Evolutionary conservation across 2,329 filamentous ascomycete species (phyloP), one percentile per base, ranked within the genome.

Genomic region (Neofusicoccum kwambonambiense): DNA sequence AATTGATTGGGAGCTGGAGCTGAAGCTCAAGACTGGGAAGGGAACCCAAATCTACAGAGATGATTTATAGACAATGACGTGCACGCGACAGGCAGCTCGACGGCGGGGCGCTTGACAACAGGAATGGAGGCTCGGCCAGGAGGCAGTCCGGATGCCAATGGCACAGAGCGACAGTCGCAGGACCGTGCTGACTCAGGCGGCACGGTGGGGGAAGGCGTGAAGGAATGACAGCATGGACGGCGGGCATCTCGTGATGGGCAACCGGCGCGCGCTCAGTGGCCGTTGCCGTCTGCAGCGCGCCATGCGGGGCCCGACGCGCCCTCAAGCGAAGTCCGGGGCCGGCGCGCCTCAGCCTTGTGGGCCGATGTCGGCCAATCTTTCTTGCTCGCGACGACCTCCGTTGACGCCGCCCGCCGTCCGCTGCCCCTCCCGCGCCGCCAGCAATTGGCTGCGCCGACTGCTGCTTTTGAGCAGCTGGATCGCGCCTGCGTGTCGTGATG

Each of bases 331-430:
- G 54, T 57, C 54, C 54, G 54, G 39, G 54, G 39, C 41, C 56
- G 56, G 56, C 12, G 9, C 56, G 35, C 56, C 41, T 60, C 56
- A 60, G 56, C 56, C 41, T 37, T 47, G 31, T 47, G 27, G 56
- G 13, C 56, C 56, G 42, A 60, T 47, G 27, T 47, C 42, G 42
- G 56, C 47, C n/a, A 60, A 47, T 47, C 41, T 60, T 47, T 60
- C 56, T 37, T 7, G 42, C 56, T 22, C 22, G 11, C 5, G 1
- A 15, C 15, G 34, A 37, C 34, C 3, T 19, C 50, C 3, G 42
- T 31, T 31, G 27, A 1, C 1, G 27, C 27, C 19, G 19, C 3
- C 19, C 19, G 19, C 2, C 2, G 6, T 5, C 27, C 27, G 27
- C 27, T 1, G 27, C 1, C 51, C 6, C n/a, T 37, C 37, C 34